These are phyloP conservation scores for Isabelozyma pseudorhagii DNA, from an alignment of 805 yeast species.

Conservation along the genomic window DNA sequence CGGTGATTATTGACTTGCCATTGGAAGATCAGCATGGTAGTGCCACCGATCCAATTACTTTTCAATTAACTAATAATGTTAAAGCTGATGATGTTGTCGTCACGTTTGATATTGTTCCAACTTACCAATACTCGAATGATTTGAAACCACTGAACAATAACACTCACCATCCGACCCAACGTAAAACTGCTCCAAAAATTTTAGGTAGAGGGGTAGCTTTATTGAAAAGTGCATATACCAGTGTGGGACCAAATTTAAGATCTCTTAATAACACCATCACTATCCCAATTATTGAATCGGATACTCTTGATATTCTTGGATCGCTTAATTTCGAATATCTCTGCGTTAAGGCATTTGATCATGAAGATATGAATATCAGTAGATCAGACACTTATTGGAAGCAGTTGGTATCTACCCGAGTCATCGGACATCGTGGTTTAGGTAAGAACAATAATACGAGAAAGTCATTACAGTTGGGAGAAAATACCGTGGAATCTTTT, in stretches of 20 bases:
- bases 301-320: slow-evolving; percentile 74
- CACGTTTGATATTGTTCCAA: slow-evolving; percentile 85
- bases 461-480: slow-evolving; percentile 86
- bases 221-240: slow-evolving; percentile 56
- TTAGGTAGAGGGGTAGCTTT: slow-evolving; percentile 85
- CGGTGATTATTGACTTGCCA: slow-evolving; percentile 73
- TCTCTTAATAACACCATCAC: slow-evolving; percentile 65
- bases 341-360: slow-evolving; percentile 68
- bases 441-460: slow-evolving; percentile 78
- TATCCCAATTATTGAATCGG: slow-evolving; percentile 72
- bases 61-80: slow-evolving; percentile 50
- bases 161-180: background rate
- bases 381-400: slow-evolving; percentile 87
- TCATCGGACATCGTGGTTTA: slow-evolving; percentile 93
- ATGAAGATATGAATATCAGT: slow-evolving; percentile 61
- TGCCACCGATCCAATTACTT: slow-evolving; percentile 72
- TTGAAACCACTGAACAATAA: slow-evolving; percentile 7
- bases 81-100: slow-evolving; percentile 54
- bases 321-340: slow-evolving; percentile 71
- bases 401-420: slow-evolving; percentile 80
- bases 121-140: slow-evolving; percentile 55
- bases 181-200: slow-evolving; percentile 17
- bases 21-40: slow-evolving; percentile 70
- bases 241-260: slow-evolving; percentile 65
- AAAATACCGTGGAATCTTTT: slow-evolving; percentile 91